Percentiles rank a stretch among this genome's conserved stretches.
Evolutionary conservation across 2,329 filamentous ascomycete species (phyloP).

Genomic region (Aspergillus tamarii): DNA sequence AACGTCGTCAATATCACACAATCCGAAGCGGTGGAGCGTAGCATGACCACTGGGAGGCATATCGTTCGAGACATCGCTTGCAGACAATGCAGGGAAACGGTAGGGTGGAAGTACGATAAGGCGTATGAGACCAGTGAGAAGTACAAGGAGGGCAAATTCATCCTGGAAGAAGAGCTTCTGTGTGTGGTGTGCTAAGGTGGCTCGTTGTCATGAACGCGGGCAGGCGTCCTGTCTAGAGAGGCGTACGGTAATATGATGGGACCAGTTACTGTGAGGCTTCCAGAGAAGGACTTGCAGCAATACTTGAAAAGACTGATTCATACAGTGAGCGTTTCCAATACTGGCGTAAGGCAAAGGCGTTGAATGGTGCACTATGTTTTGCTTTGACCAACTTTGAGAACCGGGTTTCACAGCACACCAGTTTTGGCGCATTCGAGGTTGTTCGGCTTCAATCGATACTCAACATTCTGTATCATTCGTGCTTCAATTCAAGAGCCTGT

Average conservation of each 20-base stretch:
- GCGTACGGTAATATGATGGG: slow-evolving; percentile 1
- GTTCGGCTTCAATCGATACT: neutral
- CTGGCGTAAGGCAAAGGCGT: slow-evolving; percentile 25
- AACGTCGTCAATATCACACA: slow-evolving; percentile 86
- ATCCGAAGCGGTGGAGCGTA: slow-evolving; percentile 84
- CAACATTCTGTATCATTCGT: neutral
- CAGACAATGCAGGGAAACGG: slow-evolving; percentile 85
- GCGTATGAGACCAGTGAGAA: slow-evolving; percentile 90
- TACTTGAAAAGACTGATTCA: slow-evolving; percentile 18
- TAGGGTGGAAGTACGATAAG: slow-evolving; percentile 99
- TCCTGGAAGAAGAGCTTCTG: slow-evolving; percentile 87
- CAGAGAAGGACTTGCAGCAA: slow-evolving; percentile 9
- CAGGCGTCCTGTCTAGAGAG: neutral
- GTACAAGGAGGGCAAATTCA: slow-evolving; percentile 99
- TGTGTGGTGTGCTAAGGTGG: slow-evolving; percentile 68
- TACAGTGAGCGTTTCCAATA: slow-evolving; percentile 24
- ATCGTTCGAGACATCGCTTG: slow-evolving; percentile 92
- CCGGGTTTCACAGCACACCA: slow-evolving; percentile 5
- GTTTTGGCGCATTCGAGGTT: neutral
- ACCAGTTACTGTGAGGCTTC: slow-evolving; percentile 10
- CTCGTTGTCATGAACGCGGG: slow-evolving; percentile 1
- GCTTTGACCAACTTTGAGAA: slow-evolving; percentile 10
- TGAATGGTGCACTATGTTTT: slow-evolving; percentile 15
- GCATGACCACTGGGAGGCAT: slow-evolving; percentile 96
- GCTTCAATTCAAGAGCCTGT: neutral